A percentile compares a stretch with the other conserved stretches of the same genome.
These are phyloP conservation scores for Apocynum venetum DNA, from an alignment of 257 asterid species.

Conservation along the genomic window DNA sequence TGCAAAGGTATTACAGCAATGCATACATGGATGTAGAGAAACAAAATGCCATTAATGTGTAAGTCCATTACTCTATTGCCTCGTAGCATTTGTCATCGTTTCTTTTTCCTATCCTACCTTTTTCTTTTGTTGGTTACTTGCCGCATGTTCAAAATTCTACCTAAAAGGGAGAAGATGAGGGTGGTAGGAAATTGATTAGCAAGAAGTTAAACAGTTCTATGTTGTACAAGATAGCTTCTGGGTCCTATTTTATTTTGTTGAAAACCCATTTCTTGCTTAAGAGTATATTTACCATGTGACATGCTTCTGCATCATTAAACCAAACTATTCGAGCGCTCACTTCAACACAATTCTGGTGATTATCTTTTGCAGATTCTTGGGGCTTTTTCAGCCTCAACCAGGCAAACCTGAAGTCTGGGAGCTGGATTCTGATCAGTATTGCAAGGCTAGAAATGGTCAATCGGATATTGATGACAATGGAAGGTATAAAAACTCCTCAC, in stretches of 20 bases:
- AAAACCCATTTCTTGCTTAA: neutral
- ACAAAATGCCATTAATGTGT: slow-evolving; percentile 94
- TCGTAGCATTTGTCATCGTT: neutral
- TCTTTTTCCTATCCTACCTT: neutral
- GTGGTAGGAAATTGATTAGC: neutral
- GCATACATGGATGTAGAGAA: slow-evolving; percentile 93
- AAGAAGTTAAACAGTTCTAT: neutral
- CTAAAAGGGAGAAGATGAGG: slow-evolving; percentile 2
- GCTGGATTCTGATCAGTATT: slow-evolving; percentile 66
- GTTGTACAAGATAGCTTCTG: neutral
- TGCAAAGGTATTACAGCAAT: slow-evolving; percentile 90
- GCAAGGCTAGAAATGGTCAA: slow-evolving; percentile 51
- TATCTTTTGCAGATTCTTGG: slow-evolving; percentile 70
- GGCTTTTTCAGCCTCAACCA: slow-evolving; percentile 78
- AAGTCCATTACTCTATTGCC: slow-evolving; percentile 28
- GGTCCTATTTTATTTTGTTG: neutral
- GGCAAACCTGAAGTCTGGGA: slow-evolving; percentile 90
- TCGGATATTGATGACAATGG: slow-evolving; percentile 39
- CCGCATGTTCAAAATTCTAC: neutral
- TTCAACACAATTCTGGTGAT: slow-evolving; percentile 12
- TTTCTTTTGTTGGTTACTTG: neutral
- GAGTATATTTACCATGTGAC: neutral
- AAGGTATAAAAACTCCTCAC: slow-evolving; percentile 37
- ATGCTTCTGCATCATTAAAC: neutral
- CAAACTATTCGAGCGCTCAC: neutral